These are phyloP conservation scores for Aegilops longissima DNA, from an alignment of 176 grass and related monocot genomes.

Conservation along the genomic window DNA sequence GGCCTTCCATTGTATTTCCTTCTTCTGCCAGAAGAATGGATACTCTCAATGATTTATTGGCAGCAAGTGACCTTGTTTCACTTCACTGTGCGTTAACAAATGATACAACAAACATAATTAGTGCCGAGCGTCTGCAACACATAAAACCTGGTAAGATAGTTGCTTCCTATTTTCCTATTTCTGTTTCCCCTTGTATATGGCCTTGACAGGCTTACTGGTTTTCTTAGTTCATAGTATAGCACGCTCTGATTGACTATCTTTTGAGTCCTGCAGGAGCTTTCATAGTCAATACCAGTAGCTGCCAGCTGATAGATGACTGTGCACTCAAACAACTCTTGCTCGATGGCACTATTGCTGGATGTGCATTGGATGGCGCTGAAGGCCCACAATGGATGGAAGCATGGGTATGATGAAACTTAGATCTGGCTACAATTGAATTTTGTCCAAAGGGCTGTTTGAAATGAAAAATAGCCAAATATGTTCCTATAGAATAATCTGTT, in stretches of 20 bases:
- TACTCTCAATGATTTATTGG: slow-evolving; percentile 89
- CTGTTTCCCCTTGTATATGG: neutral
- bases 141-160: slow-evolving; percentile 85
- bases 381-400: slow-evolving; percentile 99
- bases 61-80: slow-evolving; percentile 91
- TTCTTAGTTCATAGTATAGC: slow-evolving; percentile 7
- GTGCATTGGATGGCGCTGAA: slow-evolving; percentile 93
- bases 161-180: neutral
- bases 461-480: neutral
- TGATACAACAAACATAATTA: slow-evolving; percentile 78
- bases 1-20: slow-evolving; percentile 81
- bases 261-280: slow-evolving; percentile 70
- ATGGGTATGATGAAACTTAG: slow-evolving; percentile 76
- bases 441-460: neutral
- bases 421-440: slow-evolving; percentile 30
- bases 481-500: slow-evolving; percentile 7
- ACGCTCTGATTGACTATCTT: slow-evolving; percentile 1
- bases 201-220: neutral
- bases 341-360: slow-evolving; percentile 88
- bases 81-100: slow-evolving; percentile 81
- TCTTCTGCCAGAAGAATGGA: slow-evolving; percentile 92
- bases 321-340: slow-evolving; percentile 90
- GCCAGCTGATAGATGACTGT: slow-evolving; percentile 95
- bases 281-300: slow-evolving; percentile 90
- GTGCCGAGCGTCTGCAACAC: slow-evolving; percentile 73